Base-by-base conservation (phyloP, 371 early-diverging fungal genomes). In the Batrachochytrium dendrobatidis region DNA sequence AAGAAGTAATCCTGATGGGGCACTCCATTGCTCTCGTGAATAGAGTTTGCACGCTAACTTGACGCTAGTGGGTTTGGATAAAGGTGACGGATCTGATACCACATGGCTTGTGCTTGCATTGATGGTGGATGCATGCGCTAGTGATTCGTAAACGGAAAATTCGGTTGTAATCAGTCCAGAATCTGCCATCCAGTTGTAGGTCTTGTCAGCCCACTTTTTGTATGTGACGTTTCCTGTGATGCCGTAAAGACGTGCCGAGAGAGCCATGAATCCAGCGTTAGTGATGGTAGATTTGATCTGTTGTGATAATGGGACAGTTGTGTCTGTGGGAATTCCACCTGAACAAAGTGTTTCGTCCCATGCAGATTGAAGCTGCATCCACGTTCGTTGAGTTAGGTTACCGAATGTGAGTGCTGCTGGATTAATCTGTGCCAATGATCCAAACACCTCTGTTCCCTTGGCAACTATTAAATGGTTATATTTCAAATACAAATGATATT, bases 241-340 rank as follows among this genome's bases (percentile, higher is more conserved):
- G 3, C 3, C 25, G n/a, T 6, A 51, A 2, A 51, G 51, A 3
- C 32, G 28, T 22, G 51, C 51, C 24, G 51, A 51, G 3, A 51
- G 22, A 3, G 10, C 51, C 51, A 51, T 51, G 30, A 51, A 51
- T 29, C 28, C 51, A 29, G 51, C 51, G n/a, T 51, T 51, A 32
- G 30, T n/a, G 12, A 22, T n/a, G 51, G 51, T 3, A 3, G 28
- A 6, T 22, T 51, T 39, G 39, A 20, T 20, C 39, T 51, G 30
- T 51, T 51, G 51, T 24, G 51, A n/a, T 51, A n/a, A 51, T 22
- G 5, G 2, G n/a, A 8, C 3, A 7, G 51, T 3, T 3, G 46
- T 20, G 3, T 51, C 51, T 2, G 25, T 4, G 7, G 22, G 18
- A 5, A 51, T 51, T 7, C 51, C 51, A 22, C 51, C 51, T 3